Conservation (phyloP, 176 grass and related monocot species). For the Raddia distichophylla region DNA sequence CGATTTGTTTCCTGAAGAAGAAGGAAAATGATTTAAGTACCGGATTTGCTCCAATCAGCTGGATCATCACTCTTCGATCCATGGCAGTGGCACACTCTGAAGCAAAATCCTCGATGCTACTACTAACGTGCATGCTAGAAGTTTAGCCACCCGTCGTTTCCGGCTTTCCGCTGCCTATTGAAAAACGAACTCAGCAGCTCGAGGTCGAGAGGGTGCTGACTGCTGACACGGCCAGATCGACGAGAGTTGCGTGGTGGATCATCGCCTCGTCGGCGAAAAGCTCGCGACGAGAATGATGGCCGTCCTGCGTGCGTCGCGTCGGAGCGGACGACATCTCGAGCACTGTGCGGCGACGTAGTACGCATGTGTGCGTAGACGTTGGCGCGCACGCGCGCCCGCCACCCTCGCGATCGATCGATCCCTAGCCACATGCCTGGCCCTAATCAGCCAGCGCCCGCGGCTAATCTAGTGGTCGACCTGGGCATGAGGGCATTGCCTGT, state of each 20-base stretch:
- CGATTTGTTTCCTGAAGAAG: not conserved
- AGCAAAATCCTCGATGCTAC: not conserved
- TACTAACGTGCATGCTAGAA: not conserved
- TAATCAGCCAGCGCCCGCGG: not conserved
- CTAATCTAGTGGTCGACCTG: not conserved
- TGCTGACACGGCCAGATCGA: not conserved
- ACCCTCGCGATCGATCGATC: not conserved
- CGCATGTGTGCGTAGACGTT: not conserved
- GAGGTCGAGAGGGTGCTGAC: not conserved
- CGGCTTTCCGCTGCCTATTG: not conserved
- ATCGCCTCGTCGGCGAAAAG: not conserved
- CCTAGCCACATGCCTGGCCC: constrained; percentile 33
- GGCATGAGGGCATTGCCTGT: constrained; percentile 27
- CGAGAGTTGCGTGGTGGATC: constrained; percentile 22
- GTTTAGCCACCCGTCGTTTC: too few species aligned
- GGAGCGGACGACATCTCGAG: not conserved
- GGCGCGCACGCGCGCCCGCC: constrained; percentile 7
- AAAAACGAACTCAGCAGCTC: not conserved
- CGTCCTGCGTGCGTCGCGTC: constrained; percentile 10
- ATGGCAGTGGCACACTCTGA: not conserved
- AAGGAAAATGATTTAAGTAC: too few species aligned
- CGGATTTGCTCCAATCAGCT: not conserved
- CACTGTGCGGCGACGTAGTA: constrained; percentile 13
- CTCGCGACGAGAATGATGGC: not conserved
- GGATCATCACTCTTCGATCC: not conserved